phyloP scores from a whole-genome alignment of 129 eudicot species.

The Logfia minima region DNA sequence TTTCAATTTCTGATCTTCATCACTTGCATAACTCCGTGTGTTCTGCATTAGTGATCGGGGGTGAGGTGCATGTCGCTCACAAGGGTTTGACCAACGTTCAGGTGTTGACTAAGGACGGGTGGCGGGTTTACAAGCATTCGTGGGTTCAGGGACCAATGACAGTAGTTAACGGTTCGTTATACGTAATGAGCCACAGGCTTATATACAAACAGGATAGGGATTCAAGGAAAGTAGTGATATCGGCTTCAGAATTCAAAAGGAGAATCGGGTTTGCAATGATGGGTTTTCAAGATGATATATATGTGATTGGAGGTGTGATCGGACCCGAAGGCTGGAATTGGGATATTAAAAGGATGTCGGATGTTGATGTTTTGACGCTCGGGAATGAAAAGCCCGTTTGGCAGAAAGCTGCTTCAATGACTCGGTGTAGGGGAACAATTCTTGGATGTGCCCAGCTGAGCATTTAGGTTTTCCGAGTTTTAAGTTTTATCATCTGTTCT shows the following conservation, averaged over 20 bases:
- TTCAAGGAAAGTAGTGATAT: conserved; percentile 47
- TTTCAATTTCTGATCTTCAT: conserved; percentile 68
- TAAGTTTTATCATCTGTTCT: background rate
- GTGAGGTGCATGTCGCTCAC: conserved; percentile 79
- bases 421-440: conserved; percentile 71
- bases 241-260: conserved; percentile 69
- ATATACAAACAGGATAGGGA: conserved; percentile 66
- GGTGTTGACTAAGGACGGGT: conserved; percentile 49
- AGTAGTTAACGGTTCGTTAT: conserved; percentile 64
- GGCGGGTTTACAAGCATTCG: conserved; percentile 66
- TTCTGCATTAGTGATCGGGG: conserved; percentile 67
- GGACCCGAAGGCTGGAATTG: conserved; percentile 85
- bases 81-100: conserved; percentile 87
- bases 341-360: conserved; percentile 67
- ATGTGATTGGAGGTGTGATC: conserved; percentile 84
- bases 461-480: conserved; percentile 43
- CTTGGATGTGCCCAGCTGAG: conserved; percentile 84
- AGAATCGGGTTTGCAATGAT: conserved; percentile 79
- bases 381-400: conserved; percentile 73
- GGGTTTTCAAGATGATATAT: conserved; percentile 70
- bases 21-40: conserved; percentile 75
- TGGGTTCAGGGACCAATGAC: conserved; percentile 94
- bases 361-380: conserved; percentile 69
- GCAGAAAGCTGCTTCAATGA: conserved; percentile 81
- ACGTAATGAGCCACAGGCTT: conserved; percentile 74